Evolutionary conservation across 345 rosid genomes (phyloP), one percentile per base, ranked within the genome.

Genomic region (Aquilaria sinensis): DNA sequence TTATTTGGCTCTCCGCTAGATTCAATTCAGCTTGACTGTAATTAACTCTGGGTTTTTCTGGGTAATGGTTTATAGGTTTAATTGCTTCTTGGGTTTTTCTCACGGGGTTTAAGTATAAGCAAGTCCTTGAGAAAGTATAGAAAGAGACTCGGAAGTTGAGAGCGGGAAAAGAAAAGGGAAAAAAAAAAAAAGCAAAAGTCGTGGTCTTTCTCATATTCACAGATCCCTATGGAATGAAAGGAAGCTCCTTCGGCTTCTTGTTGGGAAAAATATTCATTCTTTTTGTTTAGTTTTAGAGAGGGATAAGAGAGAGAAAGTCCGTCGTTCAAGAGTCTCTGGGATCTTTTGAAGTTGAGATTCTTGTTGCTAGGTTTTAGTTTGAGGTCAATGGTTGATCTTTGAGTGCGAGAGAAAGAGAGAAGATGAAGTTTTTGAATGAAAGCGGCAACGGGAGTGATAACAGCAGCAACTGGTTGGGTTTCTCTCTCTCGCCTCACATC

Each of bases 401-500:
- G 12, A 51, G 66, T 12, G 57, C 59, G 65, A 68, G 66, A 69
- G 64, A 67, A 70, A 31, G 55, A 51, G 5, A 66, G 71, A 69
- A 65, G 70, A 82, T 76, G 87, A 81, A 76, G 75, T 61, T 75
- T 33, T 37, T 72, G 82, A 74, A 71, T 68, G 80, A 81, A 55
- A 74, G 58, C 50, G 69, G 30, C 78, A 74, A 73, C 60, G 75
- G 78, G 48, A 65, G 51, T 56, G 74, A 46, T 53, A 71, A 47
- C 60, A 37, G 43, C 2, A 72, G 51, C 12, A 77, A 74, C 81
- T 88, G 91, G 89, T 63, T 88, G 75, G 96, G 84, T 2, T 88
- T 88, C 50, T 88, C 96, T 51, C 84, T 88, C 67, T 83, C 91
- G 6, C 83, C 96, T 56, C 84, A 78, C 65, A 78, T 84, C 86